A percentile compares a stretch with the other conserved stretches of the same genome.
Conservation (phyloP, 1,284 basidiomycete genomes). For the Inonotus hispidus region DNA sequence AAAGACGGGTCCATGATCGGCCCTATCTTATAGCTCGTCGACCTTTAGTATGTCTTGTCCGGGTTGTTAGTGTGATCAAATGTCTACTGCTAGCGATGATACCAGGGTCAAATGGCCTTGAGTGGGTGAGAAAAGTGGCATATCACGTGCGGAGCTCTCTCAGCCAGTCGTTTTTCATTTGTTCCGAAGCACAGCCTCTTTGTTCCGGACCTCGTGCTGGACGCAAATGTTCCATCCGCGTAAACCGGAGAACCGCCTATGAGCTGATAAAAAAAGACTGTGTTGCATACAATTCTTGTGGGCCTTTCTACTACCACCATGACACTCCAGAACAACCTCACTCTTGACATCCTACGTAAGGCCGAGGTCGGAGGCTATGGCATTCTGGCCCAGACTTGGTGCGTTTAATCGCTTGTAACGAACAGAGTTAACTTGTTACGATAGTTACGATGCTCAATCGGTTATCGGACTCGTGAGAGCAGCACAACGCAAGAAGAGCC, state of each 20-base stretch:
- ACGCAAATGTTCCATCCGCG: not conserved
- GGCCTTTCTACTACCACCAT: not conserved
- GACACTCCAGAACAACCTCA: slow-evolving; percentile 30
- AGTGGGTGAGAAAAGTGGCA: too few relatives aligned
- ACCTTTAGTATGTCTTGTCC: too few relatives aligned
- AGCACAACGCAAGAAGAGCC: slow-evolving; percentile 39
- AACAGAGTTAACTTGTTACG: not conserved
- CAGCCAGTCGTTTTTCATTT: too few relatives aligned
- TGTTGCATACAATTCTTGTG: not conserved
- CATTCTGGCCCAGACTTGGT: slow-evolving; percentile 42
- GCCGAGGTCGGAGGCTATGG: slow-evolving; percentile 42
- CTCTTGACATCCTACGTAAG: slow-evolving; percentile 37
- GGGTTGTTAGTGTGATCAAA: too few relatives aligned
- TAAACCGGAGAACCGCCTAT: not conserved
- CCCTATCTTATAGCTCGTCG: not conserved
- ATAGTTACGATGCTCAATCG: slow-evolving; percentile 42
- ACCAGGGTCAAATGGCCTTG: too few relatives aligned
- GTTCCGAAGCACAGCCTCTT: too few relatives aligned
- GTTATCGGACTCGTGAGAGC: slow-evolving; percentile 42
- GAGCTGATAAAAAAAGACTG: not conserved
- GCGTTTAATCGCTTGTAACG: slow-evolving; percentile 11
- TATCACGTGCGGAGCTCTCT: too few relatives aligned
- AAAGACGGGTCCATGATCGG: not conserved
- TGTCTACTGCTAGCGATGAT: too few relatives aligned
- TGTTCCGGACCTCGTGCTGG: too few relatives aligned